Conservation (phyloP, 257 asterid genomes). For the Scutellaria barbata region DNA sequence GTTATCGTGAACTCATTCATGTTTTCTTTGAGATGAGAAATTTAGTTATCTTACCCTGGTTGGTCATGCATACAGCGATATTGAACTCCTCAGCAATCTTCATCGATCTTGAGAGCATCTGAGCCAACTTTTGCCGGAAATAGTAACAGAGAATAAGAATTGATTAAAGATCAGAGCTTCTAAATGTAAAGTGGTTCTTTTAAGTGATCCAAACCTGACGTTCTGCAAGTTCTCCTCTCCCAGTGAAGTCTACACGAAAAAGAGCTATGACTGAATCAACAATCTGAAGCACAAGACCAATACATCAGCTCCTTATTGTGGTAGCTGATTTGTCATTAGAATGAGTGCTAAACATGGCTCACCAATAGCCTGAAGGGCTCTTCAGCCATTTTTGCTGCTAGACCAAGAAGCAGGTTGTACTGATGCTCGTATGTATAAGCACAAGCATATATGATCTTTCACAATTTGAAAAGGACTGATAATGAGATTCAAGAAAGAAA, state of each 20-base stretch:
- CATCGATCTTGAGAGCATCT: slow-evolving; percentile 91
- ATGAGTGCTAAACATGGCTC: slow-evolving; percentile 38
- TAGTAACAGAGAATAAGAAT: slow-evolving; percentile 25
- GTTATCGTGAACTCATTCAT: not conserved
- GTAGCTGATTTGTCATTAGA: slow-evolving; percentile 19
- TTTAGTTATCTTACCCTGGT: slow-evolving; percentile 67
- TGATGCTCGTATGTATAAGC: slow-evolving; percentile 99
- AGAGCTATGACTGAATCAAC: slow-evolving; percentile 96
- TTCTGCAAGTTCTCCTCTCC: slow-evolving; percentile 98
- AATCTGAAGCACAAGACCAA: slow-evolving; percentile 55
- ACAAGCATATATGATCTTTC: slow-evolving; percentile 94
- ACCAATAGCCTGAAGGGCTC: slow-evolving; percentile 98
- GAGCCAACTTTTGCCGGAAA: slow-evolving; percentile 97
- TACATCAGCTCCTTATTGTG: slow-evolving; percentile 33
- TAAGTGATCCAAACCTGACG: slow-evolving; percentile 66
- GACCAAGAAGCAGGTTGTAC: slow-evolving; percentile 92
- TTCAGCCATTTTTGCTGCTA: slow-evolving; percentile 99
- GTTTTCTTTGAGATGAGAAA: not conserved
- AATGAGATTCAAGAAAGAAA: slow-evolving; percentile 30
- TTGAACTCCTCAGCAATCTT: slow-evolving; percentile 98
- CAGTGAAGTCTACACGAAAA: slow-evolving; percentile 96
- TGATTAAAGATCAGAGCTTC: slow-evolving; percentile 19
- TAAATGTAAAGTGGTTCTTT: not conserved
- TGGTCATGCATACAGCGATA: slow-evolving; percentile 98
- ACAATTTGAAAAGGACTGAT: slow-evolving; percentile 9